These are phyloP conservation scores for Xeromyces bisporus DNA, from an alignment of 495 filamentous ascomycete genomes.

Conservation along the genomic window DNA sequence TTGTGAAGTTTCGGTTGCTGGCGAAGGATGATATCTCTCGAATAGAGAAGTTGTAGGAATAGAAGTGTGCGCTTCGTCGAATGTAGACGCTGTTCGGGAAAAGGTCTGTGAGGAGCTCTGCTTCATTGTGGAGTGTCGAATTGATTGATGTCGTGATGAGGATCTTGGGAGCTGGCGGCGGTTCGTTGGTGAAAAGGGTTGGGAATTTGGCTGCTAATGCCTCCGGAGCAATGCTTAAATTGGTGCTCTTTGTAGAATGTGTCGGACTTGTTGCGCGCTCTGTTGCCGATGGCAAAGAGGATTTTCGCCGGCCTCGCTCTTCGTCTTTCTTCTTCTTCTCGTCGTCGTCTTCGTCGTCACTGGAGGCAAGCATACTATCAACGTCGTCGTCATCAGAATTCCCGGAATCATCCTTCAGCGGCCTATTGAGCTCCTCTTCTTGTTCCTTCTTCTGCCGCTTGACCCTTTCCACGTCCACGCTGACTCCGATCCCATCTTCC, in stretches of 20 bases:
- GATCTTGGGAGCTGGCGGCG: conserved; percentile 49
- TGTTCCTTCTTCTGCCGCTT: conserved; percentile 54
- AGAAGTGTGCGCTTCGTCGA: conserved; percentile 60
- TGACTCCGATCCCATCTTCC: conserved; percentile 48
- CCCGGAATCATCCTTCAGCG: conserved; percentile 20
- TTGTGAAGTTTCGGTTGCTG: conserved; percentile 57
- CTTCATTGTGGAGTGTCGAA: conserved; percentile 69
- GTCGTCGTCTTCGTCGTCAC: conserved; percentile 26
- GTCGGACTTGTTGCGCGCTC: conserved; percentile 38
- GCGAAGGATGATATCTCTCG: conserved; percentile 83
- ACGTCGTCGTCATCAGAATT: conserved; percentile 40
- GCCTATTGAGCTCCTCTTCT: conserved; percentile 33
- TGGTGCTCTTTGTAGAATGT: conserved; percentile 50
- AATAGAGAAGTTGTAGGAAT: conserved; percentile 72
- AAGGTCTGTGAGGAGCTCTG: conserved; percentile 53
- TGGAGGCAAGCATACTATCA: conserved; percentile 52
- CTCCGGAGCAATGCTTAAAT: conserved; percentile 53
- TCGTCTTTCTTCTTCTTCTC: conserved; percentile 26
- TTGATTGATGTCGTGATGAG: conserved; percentile 80
- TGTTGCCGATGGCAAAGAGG: conserved; percentile 28
- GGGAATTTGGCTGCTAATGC: conserved; percentile 61
- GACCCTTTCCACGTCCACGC: conserved; percentile 60
- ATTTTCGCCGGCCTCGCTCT: conserved; percentile 18
- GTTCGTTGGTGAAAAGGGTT: conserved; percentile 52
- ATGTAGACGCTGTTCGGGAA: conserved; percentile 86